Base-by-base conservation (phyloP, 805 yeast species). In the Barnettozyma californica region DNA sequence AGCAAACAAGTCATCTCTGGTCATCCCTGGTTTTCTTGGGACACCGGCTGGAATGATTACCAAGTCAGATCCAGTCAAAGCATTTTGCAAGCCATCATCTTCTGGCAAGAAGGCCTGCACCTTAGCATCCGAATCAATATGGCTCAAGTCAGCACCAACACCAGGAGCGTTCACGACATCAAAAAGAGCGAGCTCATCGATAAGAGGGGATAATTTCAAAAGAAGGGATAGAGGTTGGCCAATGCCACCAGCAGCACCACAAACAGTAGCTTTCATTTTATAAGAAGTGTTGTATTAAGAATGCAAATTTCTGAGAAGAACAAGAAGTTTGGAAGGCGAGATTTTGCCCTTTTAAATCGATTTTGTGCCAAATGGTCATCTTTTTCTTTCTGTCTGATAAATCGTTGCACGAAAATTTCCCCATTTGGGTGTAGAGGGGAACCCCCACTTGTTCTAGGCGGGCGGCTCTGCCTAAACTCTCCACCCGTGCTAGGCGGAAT, bases 41-140 rank as follows among this genome's bases (percentile, higher is more conserved):
- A 85, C 89, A 73, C 94, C 94, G 41, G 94, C 94, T 59, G 92
- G 91, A 67, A 91, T 87, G 50, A 91, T 79, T 46, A 91, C 91
- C 52, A 91, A 83, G 61, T 90, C 95, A 45, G 96, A 80, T 44
- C 83, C 90, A 45, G 77, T 71, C 59, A 91, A 73, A 18, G 97
- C 95, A 48, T 71, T 73, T 51, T 76, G 72, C 54, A 89, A 72
- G 31, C 87, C 87, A 45, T 77, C 78, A 52, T 83, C 79, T 56
- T 77, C 84, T 59, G 87, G 86, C 51, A 80, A 74, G 71, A 77
- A 76, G 63, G 89, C 80, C 53, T 71, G 73, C 62, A 82, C 81
- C 43, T 73, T 72, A 50, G 88, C 78, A 70, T 82, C 80, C 60
- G 91, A 81, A 70, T 88, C 88, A 57, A 85, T 77, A 68, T 85